phyloP scores from a whole-genome alignment of 2,329 filamentous ascomycete species.

The Aureobasidium sp. region DNA sequence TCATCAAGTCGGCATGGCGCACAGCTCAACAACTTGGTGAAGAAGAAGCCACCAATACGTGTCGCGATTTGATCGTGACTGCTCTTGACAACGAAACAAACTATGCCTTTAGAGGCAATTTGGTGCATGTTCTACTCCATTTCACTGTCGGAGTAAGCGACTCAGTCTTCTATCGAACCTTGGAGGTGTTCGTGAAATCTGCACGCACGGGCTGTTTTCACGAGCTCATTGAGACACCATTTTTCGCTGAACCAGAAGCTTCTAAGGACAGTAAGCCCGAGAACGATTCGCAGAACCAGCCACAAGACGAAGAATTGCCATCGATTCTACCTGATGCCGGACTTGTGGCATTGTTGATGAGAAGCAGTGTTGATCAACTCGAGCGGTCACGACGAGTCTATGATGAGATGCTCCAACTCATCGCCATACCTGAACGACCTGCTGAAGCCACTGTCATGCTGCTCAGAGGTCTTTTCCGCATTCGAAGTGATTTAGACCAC shows the following conservation, averaged over 20 bases:
- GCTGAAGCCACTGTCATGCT: slow-evolving; percentile 25
- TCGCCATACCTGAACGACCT: slow-evolving; percentile 27
- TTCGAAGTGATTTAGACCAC: slow-evolving; percentile 75
- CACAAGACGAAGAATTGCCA: slow-evolving; percentile 3
- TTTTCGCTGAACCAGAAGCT: background rate
- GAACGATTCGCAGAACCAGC: background rate
- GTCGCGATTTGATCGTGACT: slow-evolving; percentile 1
- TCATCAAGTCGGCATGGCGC: slow-evolving; percentile 9
- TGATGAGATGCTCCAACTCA: slow-evolving; percentile 26
- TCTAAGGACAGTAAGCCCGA: background rate
- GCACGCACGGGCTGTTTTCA: slow-evolving; percentile 1
- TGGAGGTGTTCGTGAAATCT: slow-evolving; percentile 5
- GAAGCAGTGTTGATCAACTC: slow-evolving; percentile 15
- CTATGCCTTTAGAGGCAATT: slow-evolving; percentile 6
- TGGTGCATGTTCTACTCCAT: slow-evolving; percentile 5
- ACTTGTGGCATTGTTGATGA: slow-evolving; percentile 16
- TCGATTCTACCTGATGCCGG: slow-evolving; percentile 14
- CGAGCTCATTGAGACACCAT: slow-evolving; percentile 2
- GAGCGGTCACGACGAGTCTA: slow-evolving; percentile 12
- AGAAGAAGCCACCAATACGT: slow-evolving; percentile 2
- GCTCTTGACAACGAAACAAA: slow-evolving; percentile 11
- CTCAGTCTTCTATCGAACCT: background rate
- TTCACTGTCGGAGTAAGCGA: slow-evolving; percentile 1
- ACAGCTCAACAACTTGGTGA: slow-evolving; percentile 13
- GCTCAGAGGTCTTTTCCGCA: slow-evolving; percentile 55